Evolutionary conservation across 345 rosid genomes (phyloP).

Genomic region (Eucalyptus pauciflora): DNA sequence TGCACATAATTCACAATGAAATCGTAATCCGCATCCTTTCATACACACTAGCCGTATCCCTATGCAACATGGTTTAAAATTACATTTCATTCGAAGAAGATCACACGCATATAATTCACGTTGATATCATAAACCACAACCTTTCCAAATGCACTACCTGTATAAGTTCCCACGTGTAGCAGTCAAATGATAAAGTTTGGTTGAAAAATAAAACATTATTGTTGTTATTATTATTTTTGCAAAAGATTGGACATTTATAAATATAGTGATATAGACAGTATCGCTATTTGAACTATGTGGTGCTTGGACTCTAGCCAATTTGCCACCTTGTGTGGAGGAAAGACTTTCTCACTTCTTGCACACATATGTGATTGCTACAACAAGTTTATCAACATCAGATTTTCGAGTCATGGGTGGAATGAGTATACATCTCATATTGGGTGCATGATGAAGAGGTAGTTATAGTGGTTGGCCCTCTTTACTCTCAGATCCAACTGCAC

Average conservation of each 20-base stretch:
- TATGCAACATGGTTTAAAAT: background rate
- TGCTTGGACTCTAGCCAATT: no score
- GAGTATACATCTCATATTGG: background rate
- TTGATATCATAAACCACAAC: background rate
- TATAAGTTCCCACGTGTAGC: background rate
- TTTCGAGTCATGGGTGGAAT: background rate
- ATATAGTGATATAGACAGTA: no score
- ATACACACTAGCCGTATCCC: background rate
- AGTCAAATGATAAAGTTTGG: no score
- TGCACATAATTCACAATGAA: background rate
- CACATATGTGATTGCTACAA: no score
- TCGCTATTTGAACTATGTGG: no score
- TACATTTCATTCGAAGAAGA: background rate
- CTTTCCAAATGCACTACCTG: background rate
- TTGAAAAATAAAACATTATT: no score
- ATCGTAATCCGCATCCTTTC: background rate
- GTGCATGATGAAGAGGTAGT: background rate
- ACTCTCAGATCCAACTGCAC: no score
- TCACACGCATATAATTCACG: background rate
- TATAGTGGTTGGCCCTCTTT: background rate
- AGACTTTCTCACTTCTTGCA: no score
- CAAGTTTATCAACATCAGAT: no score
- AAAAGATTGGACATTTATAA: no score
- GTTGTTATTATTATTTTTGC: no score
- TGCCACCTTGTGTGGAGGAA: no score